These are phyloP conservation scores for Hymenoscyphus fructigenus DNA, from an alignment of 2,329 filamentous ascomycete genomes.

Conservation along the genomic window DNA sequence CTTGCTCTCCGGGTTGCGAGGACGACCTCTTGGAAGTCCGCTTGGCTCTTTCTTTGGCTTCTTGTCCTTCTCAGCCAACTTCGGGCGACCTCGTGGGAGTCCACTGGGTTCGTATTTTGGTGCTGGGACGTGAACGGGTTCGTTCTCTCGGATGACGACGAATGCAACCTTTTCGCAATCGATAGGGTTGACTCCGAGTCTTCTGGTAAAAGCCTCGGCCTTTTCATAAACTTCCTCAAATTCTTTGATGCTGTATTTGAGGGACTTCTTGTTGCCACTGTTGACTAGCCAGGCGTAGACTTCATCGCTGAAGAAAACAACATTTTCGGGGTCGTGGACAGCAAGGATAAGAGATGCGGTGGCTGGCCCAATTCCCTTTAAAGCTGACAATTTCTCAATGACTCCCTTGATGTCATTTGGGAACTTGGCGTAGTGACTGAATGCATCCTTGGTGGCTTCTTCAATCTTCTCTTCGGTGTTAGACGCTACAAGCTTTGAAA, in stretches of 20 bases:
- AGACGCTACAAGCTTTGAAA: constrained; percentile 54
- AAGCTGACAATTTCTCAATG: constrained; percentile 53
- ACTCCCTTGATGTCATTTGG: constrained; percentile 42
- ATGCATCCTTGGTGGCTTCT: constrained; percentile 51
- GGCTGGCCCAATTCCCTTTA: constrained; percentile 77
- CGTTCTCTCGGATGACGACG: constrained; percentile 55
- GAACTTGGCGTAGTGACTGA: constrained; percentile 45
- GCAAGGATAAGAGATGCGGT: constrained; percentile 74
- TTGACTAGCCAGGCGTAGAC: constrained; percentile 70
- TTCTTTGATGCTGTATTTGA: constrained; percentile 71
- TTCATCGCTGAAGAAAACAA: constrained; percentile 81
- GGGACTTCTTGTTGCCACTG: constrained; percentile 47
- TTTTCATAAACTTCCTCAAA: constrained; percentile 56
- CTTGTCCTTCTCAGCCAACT: constrained; percentile 21
- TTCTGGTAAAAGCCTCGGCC: constrained; percentile 44
- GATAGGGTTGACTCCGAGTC: constrained; percentile 55
- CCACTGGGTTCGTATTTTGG: constrained; percentile 26
- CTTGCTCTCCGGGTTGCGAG: constrained; percentile 23
- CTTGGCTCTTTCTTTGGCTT: constrained; percentile 22
- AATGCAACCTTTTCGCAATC: constrained; percentile 72
- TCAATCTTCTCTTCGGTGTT: constrained; percentile 54
- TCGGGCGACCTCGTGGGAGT: constrained; percentile 24
- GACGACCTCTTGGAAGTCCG: constrained; percentile 27
- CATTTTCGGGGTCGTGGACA: constrained; percentile 55
- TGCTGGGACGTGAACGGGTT: constrained; percentile 26